Base-by-base conservation (phyloP, 2,329 filamentous ascomycete species). In the Sarocladium kiliense region DNA sequence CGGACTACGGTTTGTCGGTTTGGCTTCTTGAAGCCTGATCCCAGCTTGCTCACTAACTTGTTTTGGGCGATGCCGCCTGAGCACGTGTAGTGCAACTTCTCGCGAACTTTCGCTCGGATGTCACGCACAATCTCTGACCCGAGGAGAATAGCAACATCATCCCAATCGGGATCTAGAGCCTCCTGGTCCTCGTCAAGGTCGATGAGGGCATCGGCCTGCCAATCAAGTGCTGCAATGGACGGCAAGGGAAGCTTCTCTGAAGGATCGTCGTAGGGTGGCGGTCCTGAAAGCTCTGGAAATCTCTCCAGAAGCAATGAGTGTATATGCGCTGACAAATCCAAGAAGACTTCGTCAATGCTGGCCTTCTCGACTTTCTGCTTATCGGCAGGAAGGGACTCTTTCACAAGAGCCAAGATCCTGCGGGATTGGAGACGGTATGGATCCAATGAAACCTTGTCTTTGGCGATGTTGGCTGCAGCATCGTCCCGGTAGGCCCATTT, bases 11-110 rank as follows among this genome's bases (percentile, higher is more conserved):
- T 97, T 72, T 99, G 94, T 62, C 88, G 84, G 66, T 97, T 94
- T 32, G 94, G 94, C 70, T 99, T 99, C 73, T 91, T 92, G 74
- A 92, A 85, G 6, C 83, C 91, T 23, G 91, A 96, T 27, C 93
- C 94, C 56, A 99, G 76, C 74, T 99, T 99, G 58, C 92, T 91
- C 58, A 99, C 77, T 82, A 97, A 91, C 73, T 97, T 99, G 75
- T 97, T 99, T 60, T 82, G 82, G 27, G 91, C 88, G 59, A 99
- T 77, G 6, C 94, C 94, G 1, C 85, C 93, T 6, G 93, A 96
- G 71, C 92, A 97, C 3, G 93, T 97, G 68, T 97, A 99, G 54
- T 85, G 82, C 54, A 97, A 74, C 60, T 80, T 78, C 45, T 87
- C 79, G 61, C 79, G 84, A 56, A 99, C 80, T 53, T 81, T 76